Evolutionary conservation across 2,329 filamentous ascomycete genomes (phyloP), one percentile per base, ranked within the genome.

Genomic region (Dothistroma pini): DNA sequence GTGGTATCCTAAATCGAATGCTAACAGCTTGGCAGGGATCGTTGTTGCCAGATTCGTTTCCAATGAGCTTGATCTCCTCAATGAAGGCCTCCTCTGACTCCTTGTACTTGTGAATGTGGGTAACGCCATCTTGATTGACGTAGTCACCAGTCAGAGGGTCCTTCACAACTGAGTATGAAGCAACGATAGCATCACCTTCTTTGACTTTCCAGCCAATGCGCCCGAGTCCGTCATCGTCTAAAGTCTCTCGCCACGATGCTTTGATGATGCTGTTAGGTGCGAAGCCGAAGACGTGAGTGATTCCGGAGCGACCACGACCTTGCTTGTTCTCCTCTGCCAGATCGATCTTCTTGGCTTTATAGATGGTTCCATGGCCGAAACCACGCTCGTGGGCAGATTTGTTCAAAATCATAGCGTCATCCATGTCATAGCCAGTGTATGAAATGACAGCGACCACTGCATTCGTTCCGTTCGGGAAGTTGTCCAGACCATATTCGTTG

Each of bases 371-470:
- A 72, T 97, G 87, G 41, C 92, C 93, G 72, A 99, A 97, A 14
- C 95, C 95, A 68, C 95, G 87, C 77, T 99, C 95, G 76, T 97
- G 91, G 2, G 93, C 88, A 21, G 92, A 96, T 76, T 97, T 97
- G 82, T 97, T 97, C 74, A 99, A 83, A 74, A 99, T 97, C 93
- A 97, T 97, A 74, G 95, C 95, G 79, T 99, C 95, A 82, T 99
- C 95, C 95, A 99, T 99, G 83, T 99, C 95, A 78, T 97, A 99
- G 56, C 93, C 95, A 1, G 93, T 97, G 76, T 99, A 99, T 0
- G 93, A 97, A 66, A 99, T 96, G 75, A 99, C 96, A 61, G 95
- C 95, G 61, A 99, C 95, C 44, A 97, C 87, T 9, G 92, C 91
- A 71, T 99, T 99, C 71, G 87, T 93, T 31, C 95, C 95, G 74